Evolutionary conservation across 2,329 filamentous ascomycete genomes (phyloP).

Genomic region (Ceratocystis cacaofunesta): DNA sequence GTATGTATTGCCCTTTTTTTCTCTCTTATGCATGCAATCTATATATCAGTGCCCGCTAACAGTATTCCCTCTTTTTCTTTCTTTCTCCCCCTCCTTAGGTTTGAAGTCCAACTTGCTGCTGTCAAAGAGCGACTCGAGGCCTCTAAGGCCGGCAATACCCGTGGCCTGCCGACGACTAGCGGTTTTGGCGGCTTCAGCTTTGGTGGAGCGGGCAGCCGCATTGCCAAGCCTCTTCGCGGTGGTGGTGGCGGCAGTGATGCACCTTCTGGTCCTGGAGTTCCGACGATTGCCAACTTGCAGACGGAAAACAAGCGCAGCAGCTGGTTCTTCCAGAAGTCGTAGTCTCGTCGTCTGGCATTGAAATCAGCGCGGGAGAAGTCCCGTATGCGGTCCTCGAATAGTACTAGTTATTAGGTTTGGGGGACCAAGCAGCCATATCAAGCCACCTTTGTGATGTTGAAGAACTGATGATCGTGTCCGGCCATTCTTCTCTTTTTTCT

Average conservation of each 20-base stretch:
- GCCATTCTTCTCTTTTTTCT: background rate
- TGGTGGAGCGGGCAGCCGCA: slow-evolving; percentile 45
- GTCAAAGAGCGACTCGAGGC: slow-evolving; percentile 97
- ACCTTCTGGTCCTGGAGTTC: slow-evolving; percentile 33
- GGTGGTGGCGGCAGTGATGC: slow-evolving; percentile 38
- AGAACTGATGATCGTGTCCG: slow-evolving; percentile 11
- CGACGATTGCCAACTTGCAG: slow-evolving; percentile 41
- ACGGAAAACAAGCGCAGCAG: slow-evolving; percentile 55
- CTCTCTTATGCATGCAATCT: background rate
- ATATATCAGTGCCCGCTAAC: slow-evolving; percentile 5
- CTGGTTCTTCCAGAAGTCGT: slow-evolving; percentile 58
- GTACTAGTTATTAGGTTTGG: slow-evolving; percentile 11
- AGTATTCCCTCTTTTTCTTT: background rate
- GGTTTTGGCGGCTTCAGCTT: slow-evolving; percentile 57
- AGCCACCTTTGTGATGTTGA: slow-evolving; percentile 5
- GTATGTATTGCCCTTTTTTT: slow-evolving; percentile 38
- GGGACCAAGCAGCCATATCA: background rate
- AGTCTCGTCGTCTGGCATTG: slow-evolving; percentile 18
- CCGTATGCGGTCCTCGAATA: slow-evolving; percentile 5
- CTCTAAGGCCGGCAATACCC: slow-evolving; percentile 80
- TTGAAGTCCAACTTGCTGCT: slow-evolving; percentile 89
- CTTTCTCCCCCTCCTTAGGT: slow-evolving; percentile 39
- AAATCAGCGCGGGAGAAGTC: slow-evolving; percentile 12
- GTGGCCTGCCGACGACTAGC: slow-evolving; percentile 55
- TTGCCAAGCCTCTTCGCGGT: slow-evolving; percentile 53